Evolutionary conservation across 768 basidiomycete genomes (phyloP).

Genomic region (Pleurotus cornucopiae): DNA sequence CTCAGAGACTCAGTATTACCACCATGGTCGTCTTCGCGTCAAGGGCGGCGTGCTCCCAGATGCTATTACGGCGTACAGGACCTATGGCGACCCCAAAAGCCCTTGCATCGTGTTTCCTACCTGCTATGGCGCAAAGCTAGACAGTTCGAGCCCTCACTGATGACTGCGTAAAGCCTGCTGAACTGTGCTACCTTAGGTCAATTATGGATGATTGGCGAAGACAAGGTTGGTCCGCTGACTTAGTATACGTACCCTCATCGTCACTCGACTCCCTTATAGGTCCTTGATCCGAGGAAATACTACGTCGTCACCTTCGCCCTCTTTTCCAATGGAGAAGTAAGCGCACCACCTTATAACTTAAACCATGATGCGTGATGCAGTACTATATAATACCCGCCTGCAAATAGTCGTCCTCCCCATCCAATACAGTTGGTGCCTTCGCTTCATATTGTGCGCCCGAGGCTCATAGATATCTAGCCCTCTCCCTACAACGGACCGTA

Average conservation of each 20-base stretch:
- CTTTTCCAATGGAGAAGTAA: slow-evolving; percentile 57
- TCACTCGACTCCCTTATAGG: slow-evolving; percentile 21
- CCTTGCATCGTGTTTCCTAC: slow-evolving; percentile 58
- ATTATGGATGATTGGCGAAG: slow-evolving; percentile 42
- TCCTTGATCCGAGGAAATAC: slow-evolving; percentile 47
- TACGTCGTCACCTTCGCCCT: slow-evolving; percentile 53
- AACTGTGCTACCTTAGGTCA: slow-evolving; percentile 30
- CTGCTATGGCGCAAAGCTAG: slow-evolving; percentile 50
- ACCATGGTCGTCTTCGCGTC: slow-evolving; percentile 50
- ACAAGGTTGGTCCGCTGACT: slow-evolving; percentile 32
- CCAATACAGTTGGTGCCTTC: slow-evolving; percentile 42
- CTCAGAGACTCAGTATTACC: slow-evolving; percentile 37
- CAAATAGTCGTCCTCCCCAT: slow-evolving; percentile 54
- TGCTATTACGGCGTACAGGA: slow-evolving; percentile 54
- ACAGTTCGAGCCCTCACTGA: slow-evolving; percentile 30
- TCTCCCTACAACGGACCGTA: slow-evolving; percentile 54
- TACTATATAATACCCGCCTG: neutral
- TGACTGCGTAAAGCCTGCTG: neutral
- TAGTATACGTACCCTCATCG: neutral
- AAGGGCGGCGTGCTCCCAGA: slow-evolving; percentile 51
- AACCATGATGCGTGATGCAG: neutral
- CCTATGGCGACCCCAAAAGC: slow-evolving; percentile 46
- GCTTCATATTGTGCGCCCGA: neutral
- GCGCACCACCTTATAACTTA: slow-evolving; percentile 3
- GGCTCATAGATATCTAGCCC: slow-evolving; percentile 29